Base-by-base conservation (phyloP, 441 rosid genomes). In the Pelargonium cotyledonis region DNA sequence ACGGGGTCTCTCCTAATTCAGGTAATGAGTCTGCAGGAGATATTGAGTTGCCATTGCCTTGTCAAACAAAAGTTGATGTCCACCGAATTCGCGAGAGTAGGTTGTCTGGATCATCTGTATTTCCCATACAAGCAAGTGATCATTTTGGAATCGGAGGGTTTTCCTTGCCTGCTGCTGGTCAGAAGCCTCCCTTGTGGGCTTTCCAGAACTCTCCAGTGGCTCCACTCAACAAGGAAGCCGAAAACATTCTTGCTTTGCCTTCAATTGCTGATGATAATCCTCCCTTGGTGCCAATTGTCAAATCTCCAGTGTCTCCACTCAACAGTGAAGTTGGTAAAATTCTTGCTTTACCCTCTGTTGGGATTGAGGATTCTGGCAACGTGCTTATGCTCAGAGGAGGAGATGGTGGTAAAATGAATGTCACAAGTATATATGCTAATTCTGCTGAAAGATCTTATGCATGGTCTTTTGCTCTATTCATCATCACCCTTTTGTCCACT, bases 301-400 rank as follows among this genome's bases (percentile, higher is more conserved):
- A 76, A 75, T 63, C 19, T 69, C 86, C 75, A 4, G 74, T 77
- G 61, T 79, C 91, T 66, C 88, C 80, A 74, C 87, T 87, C 47
- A 65, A 66, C 70, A 75, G 31, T 68, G 78, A 58, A 49, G 82
- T 76, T 40, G 73, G 74, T 26, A 63, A 67, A 43, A 15, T 75
- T 67, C 86, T 82, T 71, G 81, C 86, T 60, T 85, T 87, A 83
- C 87, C 90, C 41, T 29, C 79, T 35, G 41, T 87, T n/a, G 83
- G 80, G 73, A 70, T 69, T 65, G 72, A 63, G 61, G 71, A 74
- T 65, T 63, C 70, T 76, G 75, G 66, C 69, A 74, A 63, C 67
- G 57, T 74, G 44, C 75, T 60, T 73, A 65, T 73, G 9, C 62
- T 58, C 26, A 73, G n/a, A n/a, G n/a, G 75, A 38, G 82, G 81